Conservation (phyloP, 768 basidiomycete species). For the Paxillus rubicundulus region DNA sequence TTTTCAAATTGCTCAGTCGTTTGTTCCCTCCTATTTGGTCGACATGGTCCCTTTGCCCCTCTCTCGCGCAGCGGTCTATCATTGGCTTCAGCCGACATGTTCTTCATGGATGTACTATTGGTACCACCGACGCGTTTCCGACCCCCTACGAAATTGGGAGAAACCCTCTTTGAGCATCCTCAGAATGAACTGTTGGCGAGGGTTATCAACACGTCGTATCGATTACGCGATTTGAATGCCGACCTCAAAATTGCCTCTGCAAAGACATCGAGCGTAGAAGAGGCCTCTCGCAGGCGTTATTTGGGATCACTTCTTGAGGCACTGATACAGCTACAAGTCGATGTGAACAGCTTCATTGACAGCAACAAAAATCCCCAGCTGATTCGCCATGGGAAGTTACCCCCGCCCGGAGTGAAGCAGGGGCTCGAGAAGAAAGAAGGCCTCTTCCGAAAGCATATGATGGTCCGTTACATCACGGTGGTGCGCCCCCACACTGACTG, state of each 20-base stretch:
- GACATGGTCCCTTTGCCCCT: slow-evolving; percentile 81
- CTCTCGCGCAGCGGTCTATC: slow-evolving; percentile 59
- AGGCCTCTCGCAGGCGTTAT: slow-evolving; percentile 48
- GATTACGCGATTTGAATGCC: slow-evolving; percentile 72
- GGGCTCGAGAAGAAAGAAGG: slow-evolving; percentile 98
- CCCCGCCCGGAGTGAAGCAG: slow-evolving; percentile 94
- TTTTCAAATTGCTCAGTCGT: slow-evolving; percentile 82
- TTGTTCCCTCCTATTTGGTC: slow-evolving; percentile 86
- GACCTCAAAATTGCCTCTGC: slow-evolving; percentile 59
- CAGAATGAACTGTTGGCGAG: slow-evolving; percentile 88
- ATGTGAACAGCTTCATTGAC: slow-evolving; percentile 97
- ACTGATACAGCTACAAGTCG: slow-evolving; percentile 86
- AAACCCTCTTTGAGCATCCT: slow-evolving; percentile 91
- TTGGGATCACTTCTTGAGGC: slow-evolving; percentile 73
- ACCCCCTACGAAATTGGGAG: slow-evolving; percentile 88
- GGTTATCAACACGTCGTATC: slow-evolving; percentile 77
- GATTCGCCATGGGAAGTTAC: slow-evolving; percentile 83
- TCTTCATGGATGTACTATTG: slow-evolving; percentile 91
- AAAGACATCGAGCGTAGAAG: slow-evolving; percentile 56
- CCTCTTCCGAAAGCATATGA: slow-evolving; percentile 97
- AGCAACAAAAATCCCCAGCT: slow-evolving; percentile 90
- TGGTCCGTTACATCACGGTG: slow-evolving; percentile 54
- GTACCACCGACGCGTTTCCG: slow-evolving; percentile 95
- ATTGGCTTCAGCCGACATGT: slow-evolving; percentile 86
- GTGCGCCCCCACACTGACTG: background rate